These are phyloP conservation scores for Nitzschia inconspicua DNA, from an alignment of 108 stramenopile genomes.

Conservation along the genomic window DNA sequence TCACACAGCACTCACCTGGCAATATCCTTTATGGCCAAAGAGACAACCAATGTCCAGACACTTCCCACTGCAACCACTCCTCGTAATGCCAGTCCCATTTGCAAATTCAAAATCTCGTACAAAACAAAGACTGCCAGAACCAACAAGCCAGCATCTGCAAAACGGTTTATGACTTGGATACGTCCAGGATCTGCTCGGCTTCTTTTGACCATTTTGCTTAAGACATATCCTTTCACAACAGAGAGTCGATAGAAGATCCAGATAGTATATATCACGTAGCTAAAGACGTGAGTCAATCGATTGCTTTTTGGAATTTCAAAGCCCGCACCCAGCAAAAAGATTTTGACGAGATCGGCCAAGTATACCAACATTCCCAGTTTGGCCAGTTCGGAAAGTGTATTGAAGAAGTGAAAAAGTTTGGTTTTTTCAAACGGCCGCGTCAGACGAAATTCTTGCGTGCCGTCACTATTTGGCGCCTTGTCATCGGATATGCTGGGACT, in stretches of 20 bases:
- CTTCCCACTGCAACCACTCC: constrained; percentile 27
- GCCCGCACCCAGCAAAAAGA: constrained; percentile 24
- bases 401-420: constrained; percentile 2
- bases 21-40: constrained; percentile 58
- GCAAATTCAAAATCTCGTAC: constrained; percentile 48
- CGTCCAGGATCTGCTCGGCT: constrained; percentile 38
- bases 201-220: not conserved
- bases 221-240: constrained; percentile 2
- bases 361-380: constrained; percentile 34
- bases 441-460: not conserved
- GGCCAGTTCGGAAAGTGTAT: constrained; percentile 14
- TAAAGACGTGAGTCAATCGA: constrained; percentile 27
- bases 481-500: not conserved
- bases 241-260: constrained; percentile 9
- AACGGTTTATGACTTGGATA: constrained; percentile 45
- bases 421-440: not conserved
- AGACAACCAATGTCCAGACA: constrained; percentile 35
- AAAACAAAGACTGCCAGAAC: constrained; percentile 29
- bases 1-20: no score
- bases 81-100: constrained; percentile 52
- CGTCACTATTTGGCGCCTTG: not conserved
- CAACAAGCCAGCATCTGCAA: constrained; percentile 41
- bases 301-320: constrained; percentile 9
- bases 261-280: constrained; percentile 38
- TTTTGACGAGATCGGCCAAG: constrained; percentile 29